Conservation (phyloP, 2,329 filamentous ascomycete genomes). For the Fusarium devonianum region DNA sequence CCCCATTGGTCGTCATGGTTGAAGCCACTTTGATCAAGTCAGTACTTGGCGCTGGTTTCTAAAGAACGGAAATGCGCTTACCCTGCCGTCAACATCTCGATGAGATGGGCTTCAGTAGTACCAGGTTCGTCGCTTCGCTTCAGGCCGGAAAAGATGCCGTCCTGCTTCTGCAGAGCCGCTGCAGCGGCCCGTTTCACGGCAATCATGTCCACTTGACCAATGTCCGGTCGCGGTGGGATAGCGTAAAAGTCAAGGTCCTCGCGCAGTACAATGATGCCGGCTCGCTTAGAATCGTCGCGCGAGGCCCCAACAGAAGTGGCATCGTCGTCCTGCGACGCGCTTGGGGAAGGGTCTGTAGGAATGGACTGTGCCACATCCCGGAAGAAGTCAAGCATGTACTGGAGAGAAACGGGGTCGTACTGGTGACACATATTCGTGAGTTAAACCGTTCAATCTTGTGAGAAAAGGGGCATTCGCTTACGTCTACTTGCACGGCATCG, state of each 20-base stretch:
- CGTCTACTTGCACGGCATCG: constrained; percentile 96
- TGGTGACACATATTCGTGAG: constrained; percentile 51
- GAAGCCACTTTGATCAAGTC: constrained; percentile 75
- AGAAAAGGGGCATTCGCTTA: constrained; percentile 59
- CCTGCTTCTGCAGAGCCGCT: constrained; percentile 82
- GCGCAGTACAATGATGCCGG: constrained; percentile 94
- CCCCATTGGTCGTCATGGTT: constrained; percentile 96
- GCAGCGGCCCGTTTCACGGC: constrained; percentile 94
- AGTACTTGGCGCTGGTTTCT: not conserved
- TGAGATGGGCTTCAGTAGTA: constrained; percentile 96
- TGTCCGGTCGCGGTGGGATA: constrained; percentile 86
- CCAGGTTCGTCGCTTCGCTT: constrained; percentile 95
- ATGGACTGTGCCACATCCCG: constrained; percentile 96
- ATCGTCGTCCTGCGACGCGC: constrained; percentile 68
- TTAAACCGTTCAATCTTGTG: not conserved
- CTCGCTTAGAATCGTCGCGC: constrained; percentile 84
- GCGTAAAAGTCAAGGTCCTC: constrained; percentile 98
- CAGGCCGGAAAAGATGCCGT: constrained; percentile 94
- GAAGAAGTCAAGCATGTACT: constrained; percentile 99
- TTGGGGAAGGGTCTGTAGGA: constrained; percentile 74
- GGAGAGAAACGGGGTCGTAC: constrained; percentile 95
- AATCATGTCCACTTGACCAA: constrained; percentile 89
- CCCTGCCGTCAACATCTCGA: constrained; percentile 99
- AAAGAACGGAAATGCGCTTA: constrained; percentile 55
- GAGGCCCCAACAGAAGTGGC: constrained; percentile 70